phyloP scores from a whole-genome alignment of 257 asterid species.

The Plectranthus barbatus region DNA sequence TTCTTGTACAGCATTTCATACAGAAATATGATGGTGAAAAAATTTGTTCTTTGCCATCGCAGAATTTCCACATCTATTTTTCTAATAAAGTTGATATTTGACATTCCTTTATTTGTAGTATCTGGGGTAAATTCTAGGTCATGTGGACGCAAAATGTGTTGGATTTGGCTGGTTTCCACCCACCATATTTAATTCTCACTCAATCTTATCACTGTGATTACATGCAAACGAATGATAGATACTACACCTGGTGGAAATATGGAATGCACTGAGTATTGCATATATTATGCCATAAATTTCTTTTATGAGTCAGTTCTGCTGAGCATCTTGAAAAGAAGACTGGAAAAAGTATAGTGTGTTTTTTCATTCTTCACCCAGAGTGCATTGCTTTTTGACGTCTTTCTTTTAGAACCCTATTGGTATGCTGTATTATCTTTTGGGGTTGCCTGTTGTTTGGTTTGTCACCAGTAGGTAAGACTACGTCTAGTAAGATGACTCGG shows the following conservation, averaged over 20 bases:
- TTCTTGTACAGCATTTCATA: too few species aligned
- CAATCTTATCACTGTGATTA: background rate
- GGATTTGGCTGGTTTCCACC: background rate
- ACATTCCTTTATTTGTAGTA: background rate
- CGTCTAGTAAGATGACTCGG: background rate
- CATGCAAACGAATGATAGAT: background rate
- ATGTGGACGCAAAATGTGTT: background rate
- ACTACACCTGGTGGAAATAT: background rate
- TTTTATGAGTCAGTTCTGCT: background rate
- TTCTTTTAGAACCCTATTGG: background rate
- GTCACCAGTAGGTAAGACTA: too few species aligned
- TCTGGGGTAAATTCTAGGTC: too few species aligned
- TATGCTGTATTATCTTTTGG: background rate
- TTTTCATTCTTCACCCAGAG: background rate
- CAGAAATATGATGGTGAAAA: background rate
- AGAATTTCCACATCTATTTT: background rate
- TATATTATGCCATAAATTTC: background rate
- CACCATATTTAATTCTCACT: background rate
- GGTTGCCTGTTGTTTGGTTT: too few species aligned
- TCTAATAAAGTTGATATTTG: background rate
- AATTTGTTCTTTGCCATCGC: background rate
- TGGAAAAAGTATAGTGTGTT: background rate
- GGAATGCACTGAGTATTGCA: background rate
- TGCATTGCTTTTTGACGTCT: background rate
- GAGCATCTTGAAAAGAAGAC: background rate